These are phyloP conservation scores for Cyclanthera cordifolia DNA, from an alignment of 306 rosid species.

Conservation along the genomic window DNA sequence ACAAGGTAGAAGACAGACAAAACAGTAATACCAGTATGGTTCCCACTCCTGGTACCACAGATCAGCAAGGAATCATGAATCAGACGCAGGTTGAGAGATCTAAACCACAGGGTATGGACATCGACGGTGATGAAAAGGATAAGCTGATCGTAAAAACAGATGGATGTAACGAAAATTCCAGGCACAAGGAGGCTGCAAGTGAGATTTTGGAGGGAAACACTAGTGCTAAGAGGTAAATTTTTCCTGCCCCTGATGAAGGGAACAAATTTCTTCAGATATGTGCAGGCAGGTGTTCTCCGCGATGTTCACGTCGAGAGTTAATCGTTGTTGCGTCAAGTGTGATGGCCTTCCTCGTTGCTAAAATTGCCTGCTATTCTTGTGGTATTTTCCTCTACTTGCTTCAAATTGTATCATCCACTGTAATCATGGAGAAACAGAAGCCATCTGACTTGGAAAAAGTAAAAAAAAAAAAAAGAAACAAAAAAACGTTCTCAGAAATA, in stretches of 20 bases:
- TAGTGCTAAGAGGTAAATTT: not conserved
- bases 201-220: not conserved
- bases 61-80: not conserved
- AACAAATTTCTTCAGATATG: not conserved
- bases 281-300: not conserved
- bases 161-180: not conserved
- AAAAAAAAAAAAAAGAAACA: too few relatives aligned
- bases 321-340: not conserved
- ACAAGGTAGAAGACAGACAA: slow-evolving; percentile 10
- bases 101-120: not conserved
- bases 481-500: too few relatives aligned
- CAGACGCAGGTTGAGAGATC: not conserved
- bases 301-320: not conserved
- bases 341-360: not conserved
- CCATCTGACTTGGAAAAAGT: not conserved
- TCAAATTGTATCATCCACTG: not conserved
- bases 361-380: not conserved
- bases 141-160: not conserved
- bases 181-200: not conserved
- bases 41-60: not conserved
- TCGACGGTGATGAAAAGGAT: not conserved
- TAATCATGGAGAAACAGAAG: not conserved
- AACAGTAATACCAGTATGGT: not conserved
- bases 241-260: not conserved
- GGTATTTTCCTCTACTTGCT: not conserved